phyloP scores from a whole-genome alignment of 2,329 filamentous ascomycete genomes.

The Hypoxylon sp. region DNA sequence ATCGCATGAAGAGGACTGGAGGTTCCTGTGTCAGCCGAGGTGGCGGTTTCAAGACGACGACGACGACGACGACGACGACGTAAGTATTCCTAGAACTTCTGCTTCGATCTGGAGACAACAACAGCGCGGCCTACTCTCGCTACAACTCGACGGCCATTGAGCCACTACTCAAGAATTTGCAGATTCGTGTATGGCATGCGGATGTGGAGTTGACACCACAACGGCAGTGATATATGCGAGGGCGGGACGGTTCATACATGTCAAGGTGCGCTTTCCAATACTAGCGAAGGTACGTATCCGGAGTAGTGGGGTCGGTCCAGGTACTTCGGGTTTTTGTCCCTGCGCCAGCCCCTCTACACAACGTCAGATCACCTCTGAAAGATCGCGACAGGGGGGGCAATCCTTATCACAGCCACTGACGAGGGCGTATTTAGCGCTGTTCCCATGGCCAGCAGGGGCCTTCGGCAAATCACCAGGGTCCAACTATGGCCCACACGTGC shows the following conservation, averaged over 20 bases:
- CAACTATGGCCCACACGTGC: background rate
- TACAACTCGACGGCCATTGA: constrained; percentile 12
- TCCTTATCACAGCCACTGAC: constrained; percentile 36
- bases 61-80: constrained; percentile 6
- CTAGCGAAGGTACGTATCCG: background rate
- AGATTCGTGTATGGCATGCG: background rate
- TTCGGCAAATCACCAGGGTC: constrained; percentile 21
- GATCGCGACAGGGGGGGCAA: background rate
- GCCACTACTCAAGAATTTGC: background rate
- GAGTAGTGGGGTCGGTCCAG: constrained; percentile 7
- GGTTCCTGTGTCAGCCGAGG: background rate
- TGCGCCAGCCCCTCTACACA: background rate
- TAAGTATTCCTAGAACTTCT: constrained; percentile 5
- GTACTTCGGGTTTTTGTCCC: constrained; percentile 6
- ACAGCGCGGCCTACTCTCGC: constrained; percentile 10
- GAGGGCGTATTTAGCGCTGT: constrained; percentile 36
- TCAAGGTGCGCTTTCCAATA: background rate
- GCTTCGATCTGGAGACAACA: background rate
- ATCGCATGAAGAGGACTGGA: background rate
- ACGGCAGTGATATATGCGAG: constrained; percentile 21
- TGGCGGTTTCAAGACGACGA: background rate
- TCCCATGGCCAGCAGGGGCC: constrained; percentile 8
- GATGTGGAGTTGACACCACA: constrained; percentile 5
- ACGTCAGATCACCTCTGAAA: background rate
- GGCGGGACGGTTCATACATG: constrained; percentile 8